phyloP scores from a whole-genome alignment of 306 rosid genomes.

The Pyrus betulifolia region DNA sequence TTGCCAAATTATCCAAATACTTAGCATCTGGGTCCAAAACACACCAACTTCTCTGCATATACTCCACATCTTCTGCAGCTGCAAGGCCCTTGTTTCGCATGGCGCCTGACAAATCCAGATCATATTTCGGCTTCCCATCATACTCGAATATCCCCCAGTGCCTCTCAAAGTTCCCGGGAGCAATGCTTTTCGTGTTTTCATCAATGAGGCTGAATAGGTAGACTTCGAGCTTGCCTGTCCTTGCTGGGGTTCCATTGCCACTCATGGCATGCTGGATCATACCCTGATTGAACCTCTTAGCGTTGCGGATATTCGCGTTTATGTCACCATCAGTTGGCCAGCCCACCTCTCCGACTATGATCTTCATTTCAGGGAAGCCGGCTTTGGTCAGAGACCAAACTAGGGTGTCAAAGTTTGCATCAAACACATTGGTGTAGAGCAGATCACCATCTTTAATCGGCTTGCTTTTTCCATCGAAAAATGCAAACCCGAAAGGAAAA shows the following conservation, averaged over 20 bases:
- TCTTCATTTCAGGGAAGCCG: conserved; percentile 58
- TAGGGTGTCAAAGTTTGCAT: conserved; percentile 75
- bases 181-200: conserved; percentile 59
- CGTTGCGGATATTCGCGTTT: conserved; percentile 46
- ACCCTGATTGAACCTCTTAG: conserved; percentile 68
- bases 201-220: conserved; percentile 71
- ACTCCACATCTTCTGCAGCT: conserved; percentile 58
- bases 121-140: conserved; percentile 94
- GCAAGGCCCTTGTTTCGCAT: conserved; percentile 33
- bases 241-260: conserved; percentile 69
- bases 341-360: conserved; percentile 77
- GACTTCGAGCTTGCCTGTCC: conserved; percentile 41
- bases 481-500: conserved; percentile 84
- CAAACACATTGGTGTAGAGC: conserved; percentile 71
- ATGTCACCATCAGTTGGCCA: conserved; percentile 88
- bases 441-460: conserved; percentile 55
- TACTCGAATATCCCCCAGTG: conserved; percentile 92
- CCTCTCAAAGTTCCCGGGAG: conserved; percentile 79
- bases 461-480: conserved; percentile 61
- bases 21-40: conserved; percentile 35
- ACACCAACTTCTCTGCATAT: conserved; percentile 63
- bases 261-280: conserved; percentile 48
- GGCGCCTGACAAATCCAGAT: conserved; percentile 47
- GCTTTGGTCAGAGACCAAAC: conserved; percentile 52
- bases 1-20: conserved; percentile 25